Conservation (phyloP, 768 basidiomycete species). For the Punctularia strigosozonata region DNA sequence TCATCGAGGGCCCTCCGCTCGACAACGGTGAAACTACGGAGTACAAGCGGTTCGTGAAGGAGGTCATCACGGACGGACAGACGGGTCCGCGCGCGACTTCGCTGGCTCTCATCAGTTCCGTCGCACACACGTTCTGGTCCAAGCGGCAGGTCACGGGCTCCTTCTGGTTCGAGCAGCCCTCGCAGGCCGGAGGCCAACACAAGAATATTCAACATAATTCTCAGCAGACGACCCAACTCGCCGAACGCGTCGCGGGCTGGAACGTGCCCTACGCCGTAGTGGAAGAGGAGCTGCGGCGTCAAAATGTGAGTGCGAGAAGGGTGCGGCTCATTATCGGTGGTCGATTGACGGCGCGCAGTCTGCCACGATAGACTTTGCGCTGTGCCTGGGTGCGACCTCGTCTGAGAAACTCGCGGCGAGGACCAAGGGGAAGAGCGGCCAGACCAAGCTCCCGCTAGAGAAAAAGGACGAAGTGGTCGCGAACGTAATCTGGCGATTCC, state of each 20-base stretch:
- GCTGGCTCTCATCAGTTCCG: slow-evolving; percentile 77
- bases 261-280: slow-evolving; percentile 75
- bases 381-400: slow-evolving; percentile 87
- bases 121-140: slow-evolving; percentile 71
- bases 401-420: slow-evolving; percentile 70
- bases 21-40: slow-evolving; percentile 94
- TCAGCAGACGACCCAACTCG: slow-evolving; percentile 71
- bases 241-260: slow-evolving; percentile 84
- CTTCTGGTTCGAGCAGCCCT: slow-evolving; percentile 63
- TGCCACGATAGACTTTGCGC: slow-evolving; percentile 90
- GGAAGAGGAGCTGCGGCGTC: slow-evolving; percentile 90
- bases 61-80: slow-evolving; percentile 90
- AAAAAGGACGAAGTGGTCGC: slow-evolving; percentile 99
- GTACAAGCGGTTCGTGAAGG: slow-evolving; percentile 90
- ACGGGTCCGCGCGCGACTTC: slow-evolving; percentile 89
- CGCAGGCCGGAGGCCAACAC: slow-evolving; percentile 35
- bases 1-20: slow-evolving; percentile 78
- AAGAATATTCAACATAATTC: slow-evolving; percentile 65
- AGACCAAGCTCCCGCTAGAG: slow-evolving; percentile 47
- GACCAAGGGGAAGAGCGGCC: slow-evolving; percentile 58
- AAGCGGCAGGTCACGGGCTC: slow-evolving; percentile 57
- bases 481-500: slow-evolving; percentile 97
- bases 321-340: no score
- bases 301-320: slow-evolving; percentile 81
- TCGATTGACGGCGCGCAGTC: no score